Percentiles rank a stretch among this genome's conserved stretches.
Evolutionary conservation across 768 basidiomycete species (phyloP).

Genomic region (Pulveroboletus sp.): DNA sequence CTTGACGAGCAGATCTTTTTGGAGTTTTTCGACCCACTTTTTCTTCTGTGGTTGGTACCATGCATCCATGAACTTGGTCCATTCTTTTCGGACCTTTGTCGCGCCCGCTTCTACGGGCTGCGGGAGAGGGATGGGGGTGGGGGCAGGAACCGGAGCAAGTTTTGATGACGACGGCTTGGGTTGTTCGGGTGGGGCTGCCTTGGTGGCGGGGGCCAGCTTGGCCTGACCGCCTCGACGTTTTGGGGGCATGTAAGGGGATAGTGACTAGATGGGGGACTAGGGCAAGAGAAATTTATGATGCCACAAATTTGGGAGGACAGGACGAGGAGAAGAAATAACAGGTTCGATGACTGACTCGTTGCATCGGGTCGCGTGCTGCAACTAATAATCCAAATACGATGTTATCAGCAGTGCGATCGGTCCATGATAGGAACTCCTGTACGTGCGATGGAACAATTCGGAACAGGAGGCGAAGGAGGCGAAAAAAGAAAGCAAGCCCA

Average conservation of each 20-base stretch:
- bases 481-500: conserved; percentile 3
- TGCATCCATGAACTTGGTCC: conserved; percentile 24
- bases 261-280: not conserved
- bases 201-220: conserved; percentile 11
- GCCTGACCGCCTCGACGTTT: conserved; percentile 26
- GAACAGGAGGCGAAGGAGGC: conserved; percentile 2
- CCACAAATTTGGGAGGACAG: conserved; percentile 9
- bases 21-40: conserved; percentile 28
- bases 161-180: conserved; percentile 14
- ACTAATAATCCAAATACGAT: conserved; percentile 20
- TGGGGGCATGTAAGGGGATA: conserved; percentile 22
- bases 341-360: conserved; percentile 25
- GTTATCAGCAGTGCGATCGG: conserved; percentile 30
- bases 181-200: conserved; percentile 11
- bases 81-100: conserved; percentile 29
- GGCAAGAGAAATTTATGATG: conserved; percentile 11
- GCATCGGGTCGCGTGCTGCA: conserved; percentile 25
- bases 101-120: conserved; percentile 20
- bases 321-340: conserved; percentile 18
- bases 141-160: conserved; percentile 3
- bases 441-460: conserved; percentile 20
- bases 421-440: conserved; percentile 31
- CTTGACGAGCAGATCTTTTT: conserved; percentile 28
- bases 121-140: conserved; percentile 10
- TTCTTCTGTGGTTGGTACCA: conserved; percentile 33